These are phyloP conservation scores for Prunus davidiana DNA, from an alignment of 306 rosid genomes.

Conservation along the genomic window DNA sequence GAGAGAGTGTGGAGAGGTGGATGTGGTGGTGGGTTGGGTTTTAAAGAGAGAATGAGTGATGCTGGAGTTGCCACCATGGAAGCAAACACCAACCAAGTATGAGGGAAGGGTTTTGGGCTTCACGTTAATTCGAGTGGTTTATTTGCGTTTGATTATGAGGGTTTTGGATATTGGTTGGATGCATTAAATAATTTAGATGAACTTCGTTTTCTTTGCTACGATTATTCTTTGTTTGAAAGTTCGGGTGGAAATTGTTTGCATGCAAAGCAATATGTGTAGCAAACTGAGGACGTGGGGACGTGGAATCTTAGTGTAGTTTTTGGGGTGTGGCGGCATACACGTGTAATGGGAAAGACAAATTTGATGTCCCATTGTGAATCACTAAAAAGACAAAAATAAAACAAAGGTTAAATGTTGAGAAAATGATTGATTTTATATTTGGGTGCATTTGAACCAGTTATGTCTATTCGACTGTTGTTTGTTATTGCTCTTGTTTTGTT, in stretches of 20 bases:
- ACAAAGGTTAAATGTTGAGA: background rate
- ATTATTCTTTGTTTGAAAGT: slow-evolving; percentile 11
- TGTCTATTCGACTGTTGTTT: background rate
- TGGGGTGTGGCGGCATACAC: slow-evolving; percentile 47
- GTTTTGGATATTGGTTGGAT: slow-evolving; percentile 21
- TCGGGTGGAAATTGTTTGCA: slow-evolving; percentile 15
- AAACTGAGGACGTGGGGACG: slow-evolving; percentile 10
- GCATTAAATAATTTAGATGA: slow-evolving; percentile 31
- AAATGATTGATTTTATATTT: background rate
- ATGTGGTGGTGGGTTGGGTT: slow-evolving; percentile 4
- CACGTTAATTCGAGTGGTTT: slow-evolving; percentile 24
- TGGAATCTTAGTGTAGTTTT: slow-evolving; percentile 19
- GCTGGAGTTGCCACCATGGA: slow-evolving; percentile 40
- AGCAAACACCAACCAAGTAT: slow-evolving; percentile 31
- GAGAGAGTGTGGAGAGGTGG: slow-evolving; percentile 12
- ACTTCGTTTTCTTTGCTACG: slow-evolving; percentile 18
- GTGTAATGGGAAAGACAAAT: slow-evolving; percentile 24
- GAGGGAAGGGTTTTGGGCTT: slow-evolving; percentile 18
- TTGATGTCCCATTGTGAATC: slow-evolving; percentile 19
- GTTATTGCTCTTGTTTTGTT: no score
- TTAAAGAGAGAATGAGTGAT: slow-evolving; percentile 54
- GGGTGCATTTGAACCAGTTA: background rate
- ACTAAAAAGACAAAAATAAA: background rate
- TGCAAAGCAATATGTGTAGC: background rate
- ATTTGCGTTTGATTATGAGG: slow-evolving; percentile 22